A percentile compares a stretch with the other conserved stretches of the same genome.
These are phyloP conservation scores for Huntiella savannae DNA, from an alignment of 2,329 filamentous ascomycete genomes.

Conservation along the genomic window DNA sequence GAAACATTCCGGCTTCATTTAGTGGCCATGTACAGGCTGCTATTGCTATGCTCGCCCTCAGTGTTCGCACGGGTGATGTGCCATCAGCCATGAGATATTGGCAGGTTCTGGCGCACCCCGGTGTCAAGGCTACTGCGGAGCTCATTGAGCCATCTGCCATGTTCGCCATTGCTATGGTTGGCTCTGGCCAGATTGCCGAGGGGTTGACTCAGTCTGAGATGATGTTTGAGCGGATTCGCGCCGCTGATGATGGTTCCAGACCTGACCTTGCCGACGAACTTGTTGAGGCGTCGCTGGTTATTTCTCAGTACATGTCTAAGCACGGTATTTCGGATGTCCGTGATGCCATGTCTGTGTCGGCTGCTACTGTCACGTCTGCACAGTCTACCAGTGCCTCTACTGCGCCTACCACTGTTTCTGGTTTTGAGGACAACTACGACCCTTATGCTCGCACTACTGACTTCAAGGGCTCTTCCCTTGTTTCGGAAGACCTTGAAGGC, in stretches of 20 bases:
- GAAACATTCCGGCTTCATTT: slow-evolving; percentile 33
- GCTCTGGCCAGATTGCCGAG: slow-evolving; percentile 66
- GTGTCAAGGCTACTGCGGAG: slow-evolving; percentile 37
- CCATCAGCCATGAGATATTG: slow-evolving; percentile 62
- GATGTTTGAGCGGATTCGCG: slow-evolving; percentile 73
- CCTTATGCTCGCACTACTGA: slow-evolving; percentile 82
- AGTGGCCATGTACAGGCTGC: slow-evolving; percentile 37
- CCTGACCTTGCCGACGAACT: slow-evolving; percentile 54
- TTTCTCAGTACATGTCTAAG: slow-evolving; percentile 37
- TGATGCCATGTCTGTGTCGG: slow-evolving; percentile 22
- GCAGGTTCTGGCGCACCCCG: slow-evolving; percentile 48
- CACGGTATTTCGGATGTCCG: slow-evolving; percentile 37
- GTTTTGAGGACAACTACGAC: slow-evolving; percentile 65
- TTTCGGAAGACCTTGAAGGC: slow-evolving; percentile 77
- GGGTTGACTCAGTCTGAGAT: slow-evolving; percentile 59
- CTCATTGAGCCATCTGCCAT: slow-evolving; percentile 80
- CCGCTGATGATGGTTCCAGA: slow-evolving; percentile 26
- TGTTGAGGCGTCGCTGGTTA: slow-evolving; percentile 64
- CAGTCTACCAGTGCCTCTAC: slow-evolving; percentile 19
- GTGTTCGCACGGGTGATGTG: slow-evolving; percentile 66
- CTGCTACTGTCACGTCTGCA: slow-evolving; percentile 15
- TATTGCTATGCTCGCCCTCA: slow-evolving; percentile 70
- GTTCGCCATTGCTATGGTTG: slow-evolving; percentile 76
- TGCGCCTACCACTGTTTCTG: slow-evolving; percentile 35
- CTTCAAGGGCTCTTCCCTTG: slow-evolving; percentile 78